These are phyloP conservation scores for Malus fusca DNA, from an alignment of 306 rosid genomes.

Conservation along the genomic window DNA sequence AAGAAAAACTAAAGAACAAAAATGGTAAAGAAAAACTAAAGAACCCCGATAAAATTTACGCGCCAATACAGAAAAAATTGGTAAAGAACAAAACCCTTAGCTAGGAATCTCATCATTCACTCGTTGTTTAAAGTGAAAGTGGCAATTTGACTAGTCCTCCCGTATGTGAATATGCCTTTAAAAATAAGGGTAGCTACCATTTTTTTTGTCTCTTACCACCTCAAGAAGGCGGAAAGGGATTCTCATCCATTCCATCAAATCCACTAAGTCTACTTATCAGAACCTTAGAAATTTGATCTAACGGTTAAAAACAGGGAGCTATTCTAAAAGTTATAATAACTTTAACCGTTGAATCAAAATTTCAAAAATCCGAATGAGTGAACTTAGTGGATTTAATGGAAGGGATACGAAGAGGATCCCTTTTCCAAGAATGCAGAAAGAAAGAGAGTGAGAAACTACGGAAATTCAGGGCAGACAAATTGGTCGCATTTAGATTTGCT, in stretches of 20 bases:
- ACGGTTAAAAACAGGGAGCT: too few species aligned
- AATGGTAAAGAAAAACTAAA: background rate
- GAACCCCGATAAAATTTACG: background rate
- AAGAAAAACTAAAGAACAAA: background rate
- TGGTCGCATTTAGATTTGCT: background rate
- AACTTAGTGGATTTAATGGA: fast-evolving
- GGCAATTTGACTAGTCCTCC: conserved; percentile 4
- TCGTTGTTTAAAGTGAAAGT: conserved; percentile 2
- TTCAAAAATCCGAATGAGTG: fast-evolving
- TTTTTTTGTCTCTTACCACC: background rate
- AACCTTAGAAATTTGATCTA: too few species aligned
- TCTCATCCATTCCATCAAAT: too few species aligned
- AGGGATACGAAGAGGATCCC: too few species aligned
- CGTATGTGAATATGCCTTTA: background rate
- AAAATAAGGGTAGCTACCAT: background rate
- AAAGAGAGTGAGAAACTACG: conserved; percentile 1
- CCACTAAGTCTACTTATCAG: fast-evolving
- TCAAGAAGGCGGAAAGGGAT: too few species aligned
- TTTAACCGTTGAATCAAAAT: too few species aligned
- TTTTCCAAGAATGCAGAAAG: background rate
- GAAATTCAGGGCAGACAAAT: conserved; percentile 6
- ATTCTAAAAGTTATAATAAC: too few species aligned
- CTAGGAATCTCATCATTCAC: background rate
- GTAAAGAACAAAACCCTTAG: background rate
- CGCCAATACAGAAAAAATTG: background rate